These are phyloP conservation scores for Liquidambar formosana DNA, from an alignment of 164 flowering plant genomes.

Conservation along the genomic window DNA sequence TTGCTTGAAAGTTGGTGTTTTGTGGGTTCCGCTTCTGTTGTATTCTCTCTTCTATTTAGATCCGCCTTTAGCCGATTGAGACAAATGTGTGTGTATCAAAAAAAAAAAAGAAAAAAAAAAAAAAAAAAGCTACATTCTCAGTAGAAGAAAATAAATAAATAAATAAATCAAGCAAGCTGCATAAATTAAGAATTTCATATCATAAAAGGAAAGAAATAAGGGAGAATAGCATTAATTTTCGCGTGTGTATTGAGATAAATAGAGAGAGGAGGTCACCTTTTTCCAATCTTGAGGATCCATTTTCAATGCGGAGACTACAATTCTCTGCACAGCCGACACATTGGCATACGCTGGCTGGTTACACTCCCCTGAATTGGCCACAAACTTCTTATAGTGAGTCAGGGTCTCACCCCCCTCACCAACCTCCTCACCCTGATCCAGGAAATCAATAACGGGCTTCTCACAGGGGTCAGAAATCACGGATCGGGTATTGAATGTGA, in stretches of 20 bases:
- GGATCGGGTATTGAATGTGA: constrained; percentile 42
- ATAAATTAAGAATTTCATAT: neutral
- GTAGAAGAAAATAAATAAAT: too few relatives aligned
- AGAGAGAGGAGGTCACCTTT: constrained; percentile 26
- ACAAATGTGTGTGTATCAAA: too few relatives aligned
- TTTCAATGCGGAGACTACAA: constrained; percentile 40
- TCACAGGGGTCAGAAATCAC: constrained; percentile 31
- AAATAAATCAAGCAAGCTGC: too few relatives aligned
- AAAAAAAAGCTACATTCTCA: too few relatives aligned
- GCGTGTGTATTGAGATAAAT: too few relatives aligned
- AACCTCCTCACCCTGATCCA: constrained; percentile 30
- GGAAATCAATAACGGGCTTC: constrained; percentile 32
- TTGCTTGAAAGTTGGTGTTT: too few relatives aligned
- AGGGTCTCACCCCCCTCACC: constrained; percentile 24
- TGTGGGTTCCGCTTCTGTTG: too few relatives aligned
- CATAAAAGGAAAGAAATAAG: neutral
- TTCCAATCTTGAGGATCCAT: constrained; percentile 40
- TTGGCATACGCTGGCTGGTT: constrained; percentile 14
- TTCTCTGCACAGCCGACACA: constrained; percentile 24
- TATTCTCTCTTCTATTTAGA: too few relatives aligned
- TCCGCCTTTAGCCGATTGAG: too few relatives aligned
- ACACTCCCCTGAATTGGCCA: constrained; percentile 19
- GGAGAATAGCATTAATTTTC: too few relatives aligned
- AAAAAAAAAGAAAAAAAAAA: too few relatives aligned
- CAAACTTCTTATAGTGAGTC: constrained; percentile 33